A percentile compares a stretch with the other conserved stretches of the same genome.
Conservation (phyloP, 768 basidiomycete species). For the Lactarius trivialis region DNA sequence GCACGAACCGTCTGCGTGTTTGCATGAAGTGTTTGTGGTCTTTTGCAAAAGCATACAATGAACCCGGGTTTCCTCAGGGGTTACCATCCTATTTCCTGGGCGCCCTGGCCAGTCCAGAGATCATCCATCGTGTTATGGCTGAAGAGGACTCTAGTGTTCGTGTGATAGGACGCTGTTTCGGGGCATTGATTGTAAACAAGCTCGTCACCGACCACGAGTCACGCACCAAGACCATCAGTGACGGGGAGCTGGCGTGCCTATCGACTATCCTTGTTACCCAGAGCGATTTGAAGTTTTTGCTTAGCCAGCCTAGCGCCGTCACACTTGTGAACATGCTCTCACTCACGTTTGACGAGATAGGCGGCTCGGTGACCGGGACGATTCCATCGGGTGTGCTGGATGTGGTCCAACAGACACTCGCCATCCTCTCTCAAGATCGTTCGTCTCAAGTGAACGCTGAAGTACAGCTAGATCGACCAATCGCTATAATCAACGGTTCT, state of each 20-base stretch:
- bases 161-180: too few species aligned
- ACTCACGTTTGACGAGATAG: not conserved
- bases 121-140: too few species aligned
- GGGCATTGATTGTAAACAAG: too few species aligned
- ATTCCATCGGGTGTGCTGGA: not conserved
- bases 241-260: not conserved
- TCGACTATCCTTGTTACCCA: not conserved
- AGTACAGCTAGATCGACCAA: not conserved
- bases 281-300: not conserved
- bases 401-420: not conserved
- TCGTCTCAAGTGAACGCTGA: not conserved
- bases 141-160: too few species aligned
- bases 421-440: not conserved
- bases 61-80: not conserved
- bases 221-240: not conserved
- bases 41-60: not conserved
- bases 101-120: too few species aligned
- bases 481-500: not conserved
- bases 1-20: not conserved
- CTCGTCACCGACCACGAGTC: not conserved
- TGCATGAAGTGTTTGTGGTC: not conserved
- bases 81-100: not conserved
- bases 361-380: not conserved
- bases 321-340: not conserved
- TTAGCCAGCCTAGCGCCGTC: not conserved